Percentiles rank a stretch among this genome's conserved stretches.
Evolutionary conservation across 2,329 filamentous ascomycete genomes (phyloP).

Genomic region (Fusarium armeniacum): DNA sequence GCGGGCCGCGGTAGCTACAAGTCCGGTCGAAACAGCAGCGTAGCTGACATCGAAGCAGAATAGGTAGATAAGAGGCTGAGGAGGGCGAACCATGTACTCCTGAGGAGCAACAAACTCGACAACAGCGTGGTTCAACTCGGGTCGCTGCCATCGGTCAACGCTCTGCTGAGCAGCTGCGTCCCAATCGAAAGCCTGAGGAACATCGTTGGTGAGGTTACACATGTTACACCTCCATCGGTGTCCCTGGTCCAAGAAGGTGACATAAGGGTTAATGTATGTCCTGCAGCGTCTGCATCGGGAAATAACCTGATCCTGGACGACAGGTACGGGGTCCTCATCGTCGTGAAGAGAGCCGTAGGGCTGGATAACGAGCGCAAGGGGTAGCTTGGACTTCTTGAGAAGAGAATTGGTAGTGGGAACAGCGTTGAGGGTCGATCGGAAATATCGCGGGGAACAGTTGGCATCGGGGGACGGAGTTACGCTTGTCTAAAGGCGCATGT

Average conservation of each 20-base stretch:
- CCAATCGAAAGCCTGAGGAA: constrained; percentile 99
- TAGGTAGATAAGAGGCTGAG: constrained; percentile 93
- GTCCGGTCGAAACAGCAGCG: constrained; percentile 87
- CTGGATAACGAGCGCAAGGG: constrained; percentile 95
- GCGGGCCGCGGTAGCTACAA: constrained; percentile 90
- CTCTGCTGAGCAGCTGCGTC: constrained; percentile 91
- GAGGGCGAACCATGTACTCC: constrained; percentile 99
- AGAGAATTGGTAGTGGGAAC: constrained; percentile 92
- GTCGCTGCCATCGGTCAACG: constrained; percentile 90
- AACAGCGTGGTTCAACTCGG: constrained; percentile 95
- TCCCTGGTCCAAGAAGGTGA: constrained; percentile 95
- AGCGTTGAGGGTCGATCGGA: constrained; percentile 94
- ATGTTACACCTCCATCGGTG: constrained; percentile 99
- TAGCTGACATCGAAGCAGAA: constrained; percentile 97
- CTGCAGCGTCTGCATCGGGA: constrained; percentile 95
- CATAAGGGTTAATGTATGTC: constrained; percentile 98
- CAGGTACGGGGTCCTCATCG: constrained; percentile 88
- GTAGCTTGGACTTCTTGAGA: constrained; percentile 96
- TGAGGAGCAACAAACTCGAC: constrained; percentile 98
- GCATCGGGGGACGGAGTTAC: constrained; percentile 91
- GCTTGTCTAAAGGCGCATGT: constrained; percentile 73
- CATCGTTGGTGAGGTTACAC: constrained; percentile 98
- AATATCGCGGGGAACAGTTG: constrained; percentile 93
- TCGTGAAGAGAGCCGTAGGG: constrained; percentile 95
- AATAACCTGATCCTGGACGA: constrained; percentile 97